Conservation (phyloP, 306 rosid species). For the Fragaria vesca region DNA sequence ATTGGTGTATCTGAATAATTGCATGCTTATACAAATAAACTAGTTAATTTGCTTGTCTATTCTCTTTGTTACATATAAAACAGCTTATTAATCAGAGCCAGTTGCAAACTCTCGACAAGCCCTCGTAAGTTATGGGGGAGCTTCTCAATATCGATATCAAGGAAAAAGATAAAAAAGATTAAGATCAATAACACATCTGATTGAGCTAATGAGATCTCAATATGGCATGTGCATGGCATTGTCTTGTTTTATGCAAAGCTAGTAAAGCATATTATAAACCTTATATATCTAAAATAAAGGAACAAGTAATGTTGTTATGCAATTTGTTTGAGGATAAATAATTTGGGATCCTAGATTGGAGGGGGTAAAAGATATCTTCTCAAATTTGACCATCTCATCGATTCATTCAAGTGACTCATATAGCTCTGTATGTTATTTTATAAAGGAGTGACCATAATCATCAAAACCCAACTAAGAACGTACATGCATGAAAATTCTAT, state of each 20-base stretch:
- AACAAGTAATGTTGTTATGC: not conserved
- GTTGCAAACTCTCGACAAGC: constrained; percentile 33
- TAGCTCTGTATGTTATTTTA: not conserved
- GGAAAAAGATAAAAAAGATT: constrained; percentile 19
- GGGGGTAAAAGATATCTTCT: constrained; percentile 31
- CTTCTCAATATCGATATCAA: constrained; percentile 35
- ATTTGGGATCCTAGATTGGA: constrained; percentile 28
- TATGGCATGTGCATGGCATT: constrained; percentile 51
- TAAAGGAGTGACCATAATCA: constrained; percentile 8
- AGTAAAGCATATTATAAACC: constrained; percentile 3
- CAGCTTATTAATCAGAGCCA: not conserved
- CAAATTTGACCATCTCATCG: constrained; percentile 22
- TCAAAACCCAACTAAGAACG: constrained; percentile 11
- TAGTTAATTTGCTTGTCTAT: not conserved
- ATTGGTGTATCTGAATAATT: not conserved
- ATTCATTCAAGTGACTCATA: not conserved
- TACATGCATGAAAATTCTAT: constrained; percentile 5
- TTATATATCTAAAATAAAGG: not conserved
- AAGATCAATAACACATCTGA: constrained; percentile 13
- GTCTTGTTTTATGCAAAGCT: constrained; percentile 36
- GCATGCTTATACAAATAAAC: not conserved
- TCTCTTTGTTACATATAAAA: not conserved
- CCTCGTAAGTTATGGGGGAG: constrained; percentile 33
- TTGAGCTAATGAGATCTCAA: constrained; percentile 24
- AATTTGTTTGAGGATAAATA: not conserved